Percentiles rank a stretch among this genome's conserved stretches.
These are phyloP conservation scores for Gracilariopsis chorda DNA, from an alignment of 23 red algal genomes.

Conservation along the genomic window DNA sequence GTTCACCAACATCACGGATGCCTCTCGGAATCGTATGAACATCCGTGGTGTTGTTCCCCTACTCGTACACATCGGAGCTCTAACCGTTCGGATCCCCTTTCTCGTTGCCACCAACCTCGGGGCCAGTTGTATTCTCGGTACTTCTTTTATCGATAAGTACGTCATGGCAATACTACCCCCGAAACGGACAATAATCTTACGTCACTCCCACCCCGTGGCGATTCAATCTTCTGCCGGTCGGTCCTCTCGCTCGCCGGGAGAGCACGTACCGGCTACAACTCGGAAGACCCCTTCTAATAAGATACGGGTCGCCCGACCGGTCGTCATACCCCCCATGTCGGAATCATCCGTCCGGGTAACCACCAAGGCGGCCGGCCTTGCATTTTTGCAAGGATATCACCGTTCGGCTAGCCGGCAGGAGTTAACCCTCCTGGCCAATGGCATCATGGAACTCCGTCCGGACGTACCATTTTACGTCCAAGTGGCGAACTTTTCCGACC, in stretches of 20 bases:
- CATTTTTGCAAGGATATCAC: not conserved
- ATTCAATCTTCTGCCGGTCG: not conserved
- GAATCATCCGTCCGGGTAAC: not conserved
- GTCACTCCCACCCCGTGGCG: not conserved
- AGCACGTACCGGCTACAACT: not conserved
- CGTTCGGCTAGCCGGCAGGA: not conserved
- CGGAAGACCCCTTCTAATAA: not conserved
- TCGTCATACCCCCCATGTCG: not conserved
- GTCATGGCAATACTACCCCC: not conserved
- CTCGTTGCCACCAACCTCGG: not conserved
- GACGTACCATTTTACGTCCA: not conserved
- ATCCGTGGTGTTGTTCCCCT: not conserved
- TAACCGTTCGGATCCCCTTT: not conserved
- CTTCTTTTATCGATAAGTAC: not conserved
- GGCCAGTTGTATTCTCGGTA: not conserved
- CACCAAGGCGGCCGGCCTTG: not conserved
- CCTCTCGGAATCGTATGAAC: not conserved
- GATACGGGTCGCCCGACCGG: not conserved
- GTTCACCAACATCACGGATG: not conserved
- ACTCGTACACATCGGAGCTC: not conserved
- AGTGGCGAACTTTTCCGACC: not conserved
- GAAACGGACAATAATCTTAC: not conserved
- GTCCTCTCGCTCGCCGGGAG: not conserved
- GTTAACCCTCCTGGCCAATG: conserved; percentile 2
- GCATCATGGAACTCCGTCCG: not conserved